phyloP scores from a whole-genome alignment of 495 filamentous ascomycete genomes.

The Daldinia bambusicola region DNA sequence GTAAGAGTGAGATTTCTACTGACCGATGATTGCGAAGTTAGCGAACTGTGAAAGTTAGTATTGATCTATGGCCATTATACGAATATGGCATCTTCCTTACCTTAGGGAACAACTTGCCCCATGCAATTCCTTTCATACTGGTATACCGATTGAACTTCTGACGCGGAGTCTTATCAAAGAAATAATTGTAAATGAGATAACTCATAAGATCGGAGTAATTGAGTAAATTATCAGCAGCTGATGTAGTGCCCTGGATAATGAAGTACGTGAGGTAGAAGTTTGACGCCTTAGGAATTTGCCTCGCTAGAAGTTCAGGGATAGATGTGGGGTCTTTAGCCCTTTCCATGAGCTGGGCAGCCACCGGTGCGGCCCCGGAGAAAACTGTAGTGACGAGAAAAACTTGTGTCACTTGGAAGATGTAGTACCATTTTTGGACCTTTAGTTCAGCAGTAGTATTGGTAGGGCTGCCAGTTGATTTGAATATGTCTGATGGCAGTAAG shows the following conservation, averaged over 20 bases:
- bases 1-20: slow-evolving; percentile 12
- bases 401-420: slow-evolving; percentile 89
- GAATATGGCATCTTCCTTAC: slow-evolving; percentile 74
- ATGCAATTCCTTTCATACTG: slow-evolving; percentile 58
- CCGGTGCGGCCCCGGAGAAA: slow-evolving; percentile 69
- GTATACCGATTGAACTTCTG: slow-evolving; percentile 82
- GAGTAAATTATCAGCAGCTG: slow-evolving; percentile 70
- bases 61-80: slow-evolving; percentile 59
- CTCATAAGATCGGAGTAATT: slow-evolving; percentile 56
- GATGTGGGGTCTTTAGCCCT: slow-evolving; percentile 71
- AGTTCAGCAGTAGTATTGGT: slow-evolving; percentile 79
- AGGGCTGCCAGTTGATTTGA: slow-evolving; percentile 75
- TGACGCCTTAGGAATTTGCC: slow-evolving; percentile 79
- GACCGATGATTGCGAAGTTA: slow-evolving; percentile 77
- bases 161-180: slow-evolving; percentile 72
- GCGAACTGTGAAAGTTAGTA: slow-evolving; percentile 63
- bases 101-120: slow-evolving; percentile 66
- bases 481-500: slow-evolving; percentile 63
- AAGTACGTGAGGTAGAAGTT: slow-evolving; percentile 95
- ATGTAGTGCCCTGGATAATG: slow-evolving; percentile 81
- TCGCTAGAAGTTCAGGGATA: slow-evolving; percentile 71
- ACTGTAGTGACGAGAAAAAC: slow-evolving; percentile 89
- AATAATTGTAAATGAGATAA: slow-evolving; percentile 72
- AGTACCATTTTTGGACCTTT: slow-evolving; percentile 82
- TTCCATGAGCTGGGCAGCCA: slow-evolving; percentile 64